Evolutionary conservation across 2,329 filamentous ascomycete genomes (phyloP).

Genomic region (Cladosporium sp.): DNA sequence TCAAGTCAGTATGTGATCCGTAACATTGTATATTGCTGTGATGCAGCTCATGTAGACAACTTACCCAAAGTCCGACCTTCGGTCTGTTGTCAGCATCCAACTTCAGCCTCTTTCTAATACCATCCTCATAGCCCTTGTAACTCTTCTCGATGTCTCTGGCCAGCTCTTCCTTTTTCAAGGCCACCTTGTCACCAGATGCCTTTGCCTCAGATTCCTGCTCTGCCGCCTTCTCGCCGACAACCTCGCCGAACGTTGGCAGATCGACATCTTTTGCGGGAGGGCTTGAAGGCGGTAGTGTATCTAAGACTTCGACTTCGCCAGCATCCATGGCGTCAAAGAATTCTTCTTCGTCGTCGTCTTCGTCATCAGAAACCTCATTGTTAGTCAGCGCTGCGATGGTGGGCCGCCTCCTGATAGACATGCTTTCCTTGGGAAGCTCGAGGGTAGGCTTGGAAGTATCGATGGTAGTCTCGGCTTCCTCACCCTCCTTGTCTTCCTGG

Average conservation of each 20-base stretch:
- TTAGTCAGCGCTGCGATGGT: conserved; percentile 67
- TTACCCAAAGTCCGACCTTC: conserved; percentile 92
- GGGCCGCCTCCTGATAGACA: conserved; percentile 53
- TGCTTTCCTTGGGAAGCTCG: conserved; percentile 21
- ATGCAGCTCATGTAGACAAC: conserved; percentile 30
- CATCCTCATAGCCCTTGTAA: conserved; percentile 89
- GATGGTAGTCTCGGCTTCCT: not conserved
- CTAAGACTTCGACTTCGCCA: conserved; percentile 78
- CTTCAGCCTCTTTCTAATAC: conserved; percentile 71
- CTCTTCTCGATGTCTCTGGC: conserved; percentile 66
- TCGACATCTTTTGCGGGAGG: conserved; percentile 11
- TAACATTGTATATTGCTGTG: not conserved
- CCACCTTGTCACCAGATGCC: conserved; percentile 45
- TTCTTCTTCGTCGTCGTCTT: conserved; percentile 82
- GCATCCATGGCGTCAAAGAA: conserved; percentile 97
- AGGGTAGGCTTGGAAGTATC: conserved; percentile 16
- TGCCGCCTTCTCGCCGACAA: conserved; percentile 18
- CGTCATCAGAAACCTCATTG: conserved; percentile 66
- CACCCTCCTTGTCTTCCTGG: conserved; percentile 1
- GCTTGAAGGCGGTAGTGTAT: conserved; percentile 53
- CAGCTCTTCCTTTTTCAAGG: conserved; percentile 37
- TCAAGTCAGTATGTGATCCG: conserved; percentile 20
- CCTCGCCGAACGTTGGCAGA: conserved; percentile 16
- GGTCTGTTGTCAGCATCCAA: conserved; percentile 90
- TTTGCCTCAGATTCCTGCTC: conserved; percentile 20